Conservation (phyloP, 176 grass and related monocot species). For the Aegilops tauschii region DNA sequence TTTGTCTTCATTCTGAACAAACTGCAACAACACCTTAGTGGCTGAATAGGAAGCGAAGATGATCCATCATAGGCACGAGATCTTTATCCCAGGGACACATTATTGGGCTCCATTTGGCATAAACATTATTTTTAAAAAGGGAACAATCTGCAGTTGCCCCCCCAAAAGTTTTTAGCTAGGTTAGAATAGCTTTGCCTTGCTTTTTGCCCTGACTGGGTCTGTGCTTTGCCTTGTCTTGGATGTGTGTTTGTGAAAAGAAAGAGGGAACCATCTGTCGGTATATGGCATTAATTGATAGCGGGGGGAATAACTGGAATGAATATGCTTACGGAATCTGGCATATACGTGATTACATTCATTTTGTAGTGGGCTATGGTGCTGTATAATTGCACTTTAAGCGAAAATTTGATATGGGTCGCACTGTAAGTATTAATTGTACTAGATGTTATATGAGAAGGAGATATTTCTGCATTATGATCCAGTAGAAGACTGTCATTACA, state of each 20-base stretch:
- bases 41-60: slow-evolving; percentile 30
- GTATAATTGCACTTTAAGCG: not conserved
- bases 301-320: not conserved
- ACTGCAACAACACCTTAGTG: not conserved
- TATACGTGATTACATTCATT: not conserved
- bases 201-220: too few species aligned
- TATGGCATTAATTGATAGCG: not conserved
- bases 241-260: too few species aligned
- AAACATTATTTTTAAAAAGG: not conserved
- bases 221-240: too few species aligned
- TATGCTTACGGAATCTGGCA: not conserved
- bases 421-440: too few species aligned
- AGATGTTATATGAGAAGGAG: too few species aligned
- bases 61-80: slow-evolving; percentile 61
- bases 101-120: slow-evolving; percentile 43
- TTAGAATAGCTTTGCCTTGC: too few species aligned
- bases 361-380: not conserved
- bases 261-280: slow-evolving; percentile 23
- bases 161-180: too few species aligned
- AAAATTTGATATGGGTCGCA: too few species aligned
- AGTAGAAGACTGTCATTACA: too few species aligned
- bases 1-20: not conserved
- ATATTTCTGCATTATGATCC: too few species aligned
- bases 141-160: too few species aligned
- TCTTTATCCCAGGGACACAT: slow-evolving; percentile 44